phyloP scores from a whole-genome alignment of 2,329 filamentous ascomycete genomes.

The Trichoderma gracile region DNA sequence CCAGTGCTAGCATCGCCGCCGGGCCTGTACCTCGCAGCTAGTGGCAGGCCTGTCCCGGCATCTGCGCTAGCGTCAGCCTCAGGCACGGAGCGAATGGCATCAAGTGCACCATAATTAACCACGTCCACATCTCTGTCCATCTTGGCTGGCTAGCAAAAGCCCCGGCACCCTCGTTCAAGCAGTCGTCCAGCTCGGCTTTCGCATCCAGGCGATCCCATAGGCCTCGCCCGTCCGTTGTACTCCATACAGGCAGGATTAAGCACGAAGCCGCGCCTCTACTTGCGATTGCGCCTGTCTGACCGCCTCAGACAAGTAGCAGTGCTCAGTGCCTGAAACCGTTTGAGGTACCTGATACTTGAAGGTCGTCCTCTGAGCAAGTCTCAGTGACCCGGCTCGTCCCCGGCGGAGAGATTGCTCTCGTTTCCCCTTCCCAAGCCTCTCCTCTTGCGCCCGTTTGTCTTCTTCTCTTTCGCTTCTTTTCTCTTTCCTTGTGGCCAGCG shows the following conservation, averaged over 20 bases:
- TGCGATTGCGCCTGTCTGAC: too few relatives aligned
- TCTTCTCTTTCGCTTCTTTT: not conserved
- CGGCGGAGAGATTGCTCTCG: slow-evolving; percentile 22
- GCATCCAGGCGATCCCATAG: slow-evolving; percentile 7
- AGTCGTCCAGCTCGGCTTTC: slow-evolving; percentile 21
- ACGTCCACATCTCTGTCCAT: not conserved
- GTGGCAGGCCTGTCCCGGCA: slow-evolving; percentile 15
- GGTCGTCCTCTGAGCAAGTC: slow-evolving; percentile 1
- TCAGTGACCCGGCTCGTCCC: slow-evolving; percentile 18
- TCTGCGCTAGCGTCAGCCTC: slow-evolving; percentile 9
- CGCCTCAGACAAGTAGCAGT: not conserved
- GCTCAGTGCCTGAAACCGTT: not conserved
- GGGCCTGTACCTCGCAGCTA: too few relatives aligned
- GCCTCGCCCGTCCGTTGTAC: not conserved
- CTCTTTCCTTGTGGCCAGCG: slow-evolving; percentile 14
- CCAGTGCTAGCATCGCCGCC: not conserved
- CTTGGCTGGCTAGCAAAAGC: slow-evolving; percentile 7
- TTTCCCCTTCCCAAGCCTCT: slow-evolving; percentile 18
- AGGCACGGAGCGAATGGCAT: slow-evolving; percentile 3
- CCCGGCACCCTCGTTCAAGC: slow-evolving; percentile 16
- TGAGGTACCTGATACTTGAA: slow-evolving; percentile 3
- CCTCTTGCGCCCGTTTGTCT: slow-evolving; percentile 4
- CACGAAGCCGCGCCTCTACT: not conserved
- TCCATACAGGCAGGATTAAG: not conserved
- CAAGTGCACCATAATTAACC: slow-evolving; percentile 6